A percentile compares a stretch with the other conserved stretches of the same genome.
These are phyloP conservation scores for Chenopodium quinoa DNA, from an alignment of 148 eudicot genomes.

Conservation along the genomic window DNA sequence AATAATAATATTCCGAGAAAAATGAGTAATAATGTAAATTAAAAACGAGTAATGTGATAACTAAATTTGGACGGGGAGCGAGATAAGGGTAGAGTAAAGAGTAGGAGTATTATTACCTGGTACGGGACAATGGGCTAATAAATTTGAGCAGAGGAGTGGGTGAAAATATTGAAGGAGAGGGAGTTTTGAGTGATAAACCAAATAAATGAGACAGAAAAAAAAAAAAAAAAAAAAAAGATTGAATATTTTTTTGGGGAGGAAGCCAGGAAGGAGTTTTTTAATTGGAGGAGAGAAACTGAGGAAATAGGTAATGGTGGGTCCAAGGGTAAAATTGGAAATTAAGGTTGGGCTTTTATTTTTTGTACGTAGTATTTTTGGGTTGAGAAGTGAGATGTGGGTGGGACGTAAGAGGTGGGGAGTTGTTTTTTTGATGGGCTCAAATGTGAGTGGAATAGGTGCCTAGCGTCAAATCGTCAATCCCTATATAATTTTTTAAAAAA, in stretches of 20 bases:
- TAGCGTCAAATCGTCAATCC: too few species aligned
- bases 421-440: too few species aligned
- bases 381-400: too few species aligned
- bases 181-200: too few species aligned
- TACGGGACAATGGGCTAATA: background rate
- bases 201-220: background rate
- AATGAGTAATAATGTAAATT: background rate
- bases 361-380: too few species aligned
- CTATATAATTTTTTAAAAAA: too few species aligned
- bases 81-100: too few species aligned
- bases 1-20: too few species aligned
- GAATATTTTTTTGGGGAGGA: background rate
- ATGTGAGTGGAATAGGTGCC: too few species aligned
- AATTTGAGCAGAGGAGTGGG: background rate
- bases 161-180: background rate
- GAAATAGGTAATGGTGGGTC: background rate
- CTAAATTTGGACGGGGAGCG: background rate
- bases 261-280: too few species aligned
- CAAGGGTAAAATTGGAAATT: background rate
- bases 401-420: too few species aligned
- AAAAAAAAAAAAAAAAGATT: background rate
- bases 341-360: background rate
- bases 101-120: background rate
- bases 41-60: background rate
- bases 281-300: background rate